phyloP scores from a whole-genome alignment of 495 filamentous ascomycete genomes.

The Daldinia bambusicola region DNA sequence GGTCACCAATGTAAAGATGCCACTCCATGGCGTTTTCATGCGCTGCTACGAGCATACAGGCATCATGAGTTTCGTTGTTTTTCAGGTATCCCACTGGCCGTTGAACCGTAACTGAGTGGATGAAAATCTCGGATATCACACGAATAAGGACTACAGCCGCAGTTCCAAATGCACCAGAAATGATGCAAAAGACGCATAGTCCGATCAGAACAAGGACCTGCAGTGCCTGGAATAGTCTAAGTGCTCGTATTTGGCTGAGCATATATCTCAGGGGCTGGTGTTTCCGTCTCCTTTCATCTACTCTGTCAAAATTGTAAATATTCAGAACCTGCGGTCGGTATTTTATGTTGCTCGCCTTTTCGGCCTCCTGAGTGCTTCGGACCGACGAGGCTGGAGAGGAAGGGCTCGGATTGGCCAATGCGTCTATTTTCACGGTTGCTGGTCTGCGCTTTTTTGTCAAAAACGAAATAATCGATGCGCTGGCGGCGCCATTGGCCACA shows the following conservation, averaged over 20 bases:
- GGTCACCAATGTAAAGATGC: neutral
- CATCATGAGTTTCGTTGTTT: neutral
- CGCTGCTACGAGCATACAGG: neutral
- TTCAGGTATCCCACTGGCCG: neutral
- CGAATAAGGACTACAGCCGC: neutral
- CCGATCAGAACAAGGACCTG: neutral
- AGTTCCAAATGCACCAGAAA: neutral
- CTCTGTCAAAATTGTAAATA: neutral
- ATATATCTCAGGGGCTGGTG: neutral
- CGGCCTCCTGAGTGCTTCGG: neutral
- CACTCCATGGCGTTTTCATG: neutral
- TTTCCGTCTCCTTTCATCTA: neutral
- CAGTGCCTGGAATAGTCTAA: neutral
- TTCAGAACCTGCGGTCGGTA: neutral
- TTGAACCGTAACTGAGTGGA: neutral
- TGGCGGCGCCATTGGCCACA: neutral
- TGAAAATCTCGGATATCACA: neutral
- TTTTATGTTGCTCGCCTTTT: neutral
- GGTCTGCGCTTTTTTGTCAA: neutral
- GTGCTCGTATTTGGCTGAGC: neutral
- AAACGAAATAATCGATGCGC: neutral
- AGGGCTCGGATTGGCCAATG: neutral
- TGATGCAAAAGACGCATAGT: neutral
- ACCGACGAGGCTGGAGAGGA: neutral
- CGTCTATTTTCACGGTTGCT: neutral